Percentiles rank a stretch among this genome's conserved stretches.
phyloP scores from a whole-genome alignment of 1,139 yeast species.

The Lizanozyma gosingica region DNA sequence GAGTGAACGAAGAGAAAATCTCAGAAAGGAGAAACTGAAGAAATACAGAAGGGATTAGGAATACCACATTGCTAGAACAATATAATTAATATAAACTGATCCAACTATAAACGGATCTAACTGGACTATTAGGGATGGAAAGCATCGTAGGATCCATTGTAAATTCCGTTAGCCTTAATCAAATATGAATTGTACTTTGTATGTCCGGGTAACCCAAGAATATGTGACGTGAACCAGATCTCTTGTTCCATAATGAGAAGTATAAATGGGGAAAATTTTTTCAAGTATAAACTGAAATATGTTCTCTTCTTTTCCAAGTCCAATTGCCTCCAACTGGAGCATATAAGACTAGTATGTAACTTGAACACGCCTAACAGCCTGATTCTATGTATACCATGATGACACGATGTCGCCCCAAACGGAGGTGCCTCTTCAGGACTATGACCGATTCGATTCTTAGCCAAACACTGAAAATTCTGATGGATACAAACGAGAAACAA shows the following conservation, averaged over 20 bases:
- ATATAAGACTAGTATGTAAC: conserved; percentile 1
- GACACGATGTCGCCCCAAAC: conserved; percentile 52
- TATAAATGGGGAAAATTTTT: conserved; percentile 3
- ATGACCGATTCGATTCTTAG: conserved; percentile 47
- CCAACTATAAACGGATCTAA: no score
- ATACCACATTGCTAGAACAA: no score
- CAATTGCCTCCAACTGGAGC: neutral
- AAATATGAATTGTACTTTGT: no score
- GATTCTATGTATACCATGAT: conserved; percentile 17
- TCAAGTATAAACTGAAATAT: conserved; percentile 1
- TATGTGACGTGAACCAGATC: no score
- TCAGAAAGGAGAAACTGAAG: conserved; percentile 44
- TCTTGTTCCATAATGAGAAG: no score
- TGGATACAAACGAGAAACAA: conserved; percentile 5
- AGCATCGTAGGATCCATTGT: no score
- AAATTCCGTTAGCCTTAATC: no score
- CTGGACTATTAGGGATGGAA: no score
- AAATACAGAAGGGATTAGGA: conserved; percentile 5
- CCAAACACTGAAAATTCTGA: conserved; percentile 53
- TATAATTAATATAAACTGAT: no score
- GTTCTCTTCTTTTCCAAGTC: neutral
- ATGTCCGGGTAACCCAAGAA: conserved; percentile 13
- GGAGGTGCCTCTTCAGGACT: conserved; percentile 51
- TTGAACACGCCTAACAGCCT: neutral
- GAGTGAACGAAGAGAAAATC: conserved; percentile 63